Percentiles rank a stretch among this genome's conserved stretches.
Evolutionary conservation across 257 asterid species (phyloP).

Genomic region (Solanum etuberosum): DNA sequence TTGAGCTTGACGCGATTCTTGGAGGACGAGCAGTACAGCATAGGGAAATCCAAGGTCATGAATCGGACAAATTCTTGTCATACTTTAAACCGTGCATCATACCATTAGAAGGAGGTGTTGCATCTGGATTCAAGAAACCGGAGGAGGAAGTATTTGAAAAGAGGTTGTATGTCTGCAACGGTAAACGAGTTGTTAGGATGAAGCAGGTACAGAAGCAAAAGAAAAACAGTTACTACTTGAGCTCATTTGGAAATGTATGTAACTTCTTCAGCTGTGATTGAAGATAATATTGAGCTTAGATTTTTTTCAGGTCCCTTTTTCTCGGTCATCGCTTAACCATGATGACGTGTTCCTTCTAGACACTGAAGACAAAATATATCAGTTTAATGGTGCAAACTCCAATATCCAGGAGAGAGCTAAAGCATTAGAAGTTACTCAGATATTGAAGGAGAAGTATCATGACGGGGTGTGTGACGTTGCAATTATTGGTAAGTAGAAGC

Average conservation of each 20-base stretch:
- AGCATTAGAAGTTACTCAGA: slow-evolving; percentile 89
- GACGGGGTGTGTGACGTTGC: slow-evolving; percentile 91
- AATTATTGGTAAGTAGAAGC: slow-evolving; percentile 64
- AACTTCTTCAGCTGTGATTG: background rate
- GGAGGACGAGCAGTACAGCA: slow-evolving; percentile 98
- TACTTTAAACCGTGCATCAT: slow-evolving; percentile 91
- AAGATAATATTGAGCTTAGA: background rate
- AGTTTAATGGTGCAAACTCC: slow-evolving; percentile 96
- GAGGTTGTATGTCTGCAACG: slow-evolving; percentile 69
- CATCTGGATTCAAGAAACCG: slow-evolving; percentile 70
- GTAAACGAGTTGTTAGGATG: slow-evolving; percentile 74
- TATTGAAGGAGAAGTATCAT: slow-evolving; percentile 86
- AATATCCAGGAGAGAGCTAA: slow-evolving; percentile 96
- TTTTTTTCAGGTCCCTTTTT: slow-evolving; percentile 67
- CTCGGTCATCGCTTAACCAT: slow-evolving; percentile 89
- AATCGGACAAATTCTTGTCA: slow-evolving; percentile 78
- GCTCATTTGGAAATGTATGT: background rate
- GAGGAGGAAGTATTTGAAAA: slow-evolving; percentile 86
- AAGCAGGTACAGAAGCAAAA: slow-evolving; percentile 48
- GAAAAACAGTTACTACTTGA: background rate
- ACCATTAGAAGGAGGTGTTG: slow-evolving; percentile 92
- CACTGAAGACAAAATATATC: slow-evolving; percentile 80
- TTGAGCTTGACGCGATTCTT: slow-evolving; percentile 89
- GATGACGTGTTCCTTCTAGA: slow-evolving; percentile 92
- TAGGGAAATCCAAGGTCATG: slow-evolving; percentile 87